Evolutionary conservation across 345 rosid genomes (phyloP), one percentile per base, ranked within the genome.

Genomic region (Euphorbia peplus): DNA sequence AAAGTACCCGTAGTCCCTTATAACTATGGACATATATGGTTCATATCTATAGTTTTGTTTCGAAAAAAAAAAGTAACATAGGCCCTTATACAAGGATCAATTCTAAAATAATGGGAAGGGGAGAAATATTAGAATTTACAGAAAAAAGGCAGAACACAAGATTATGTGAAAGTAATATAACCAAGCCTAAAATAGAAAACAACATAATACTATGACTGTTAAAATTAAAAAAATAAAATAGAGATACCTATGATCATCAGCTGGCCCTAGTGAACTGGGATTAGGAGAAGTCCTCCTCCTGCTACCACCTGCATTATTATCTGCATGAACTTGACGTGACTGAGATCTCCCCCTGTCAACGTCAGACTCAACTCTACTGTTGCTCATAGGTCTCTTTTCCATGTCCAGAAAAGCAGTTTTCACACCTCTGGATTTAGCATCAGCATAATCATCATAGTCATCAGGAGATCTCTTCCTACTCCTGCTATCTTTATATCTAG

Each of bases 391-490:
- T 78, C 76, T 86, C 71, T 72, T 78, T 73, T 85, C 93, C 67
- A 66, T 29, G 32, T 85, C 86, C 65, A 84, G 57, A 70, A 73
- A 69, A 41, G 75, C 62, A 54, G 66, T 41, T 66, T 70, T 82
- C 39, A 28, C 54, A 68, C 74, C 74, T 71, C 83, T 83, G 42
- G 79, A 67, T 77, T 81, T 88, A 68, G 59, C 66, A 76, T 83
- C 91, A 73, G 14, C 68, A 67, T 74, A 79, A 58, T 87, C 90
- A 70, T 85, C 93, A 21, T 52, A 81, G 58, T 88, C 90, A 63
- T 85, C 90, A 10, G 89, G 90, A 70, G 96, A 88, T 72, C 86
- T 86, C 75, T 86, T 90, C 73, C 76, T 79, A 73, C 82, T 90
- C 78, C 84, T 85, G 71, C 80, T 77, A 60, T 84, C 97, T 67